These are phyloP conservation scores for Fusarium subtropicale DNA, from an alignment of 2,329 filamentous ascomycete species.

Conservation along the genomic window DNA sequence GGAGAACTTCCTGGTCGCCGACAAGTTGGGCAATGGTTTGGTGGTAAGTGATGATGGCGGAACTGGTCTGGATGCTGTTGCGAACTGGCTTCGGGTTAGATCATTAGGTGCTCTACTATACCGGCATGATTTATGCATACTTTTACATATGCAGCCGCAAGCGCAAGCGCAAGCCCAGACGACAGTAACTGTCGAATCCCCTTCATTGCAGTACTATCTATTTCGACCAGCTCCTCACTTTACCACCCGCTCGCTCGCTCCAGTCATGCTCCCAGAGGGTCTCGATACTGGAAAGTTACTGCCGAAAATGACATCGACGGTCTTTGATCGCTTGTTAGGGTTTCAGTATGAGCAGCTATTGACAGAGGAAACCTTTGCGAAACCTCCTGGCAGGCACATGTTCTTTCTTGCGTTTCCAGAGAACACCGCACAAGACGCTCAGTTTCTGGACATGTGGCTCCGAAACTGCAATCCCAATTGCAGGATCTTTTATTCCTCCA, in stretches of 20 bases:
- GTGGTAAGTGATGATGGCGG: constrained; percentile 26
- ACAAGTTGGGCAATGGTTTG: constrained; percentile 40
- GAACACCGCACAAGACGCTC: constrained; percentile 49
- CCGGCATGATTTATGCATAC: constrained; percentile 50
- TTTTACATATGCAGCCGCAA: constrained; percentile 53
- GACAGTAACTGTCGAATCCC: neutral
- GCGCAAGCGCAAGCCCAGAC: neutral
- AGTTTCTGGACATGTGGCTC: constrained; percentile 61
- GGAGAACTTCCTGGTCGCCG: constrained; percentile 13
- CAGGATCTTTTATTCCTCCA: constrained; percentile 56
- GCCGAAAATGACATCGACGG: constrained; percentile 33
- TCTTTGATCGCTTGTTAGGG: constrained; percentile 49
- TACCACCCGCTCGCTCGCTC: constrained; percentile 43
- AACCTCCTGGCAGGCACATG: constrained; percentile 32
- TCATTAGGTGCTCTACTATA: constrained; percentile 54
- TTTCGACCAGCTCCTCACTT: constrained; percentile 49
- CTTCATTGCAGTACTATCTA: constrained; percentile 52
- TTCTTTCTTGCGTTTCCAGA: constrained; percentile 65
- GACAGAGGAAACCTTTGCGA: constrained; percentile 28
- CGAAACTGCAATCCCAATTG: constrained; percentile 54
- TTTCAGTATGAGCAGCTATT: constrained; percentile 51
- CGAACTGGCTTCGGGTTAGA: constrained; percentile 52
- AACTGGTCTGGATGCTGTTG: constrained; percentile 45
- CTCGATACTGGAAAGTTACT: constrained; percentile 13
- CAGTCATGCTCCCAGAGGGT: constrained; percentile 31